These are phyloP conservation scores for Tuber calosporum DNA, from an alignment of 495 filamentous ascomycete species.

Conservation along the genomic window DNA sequence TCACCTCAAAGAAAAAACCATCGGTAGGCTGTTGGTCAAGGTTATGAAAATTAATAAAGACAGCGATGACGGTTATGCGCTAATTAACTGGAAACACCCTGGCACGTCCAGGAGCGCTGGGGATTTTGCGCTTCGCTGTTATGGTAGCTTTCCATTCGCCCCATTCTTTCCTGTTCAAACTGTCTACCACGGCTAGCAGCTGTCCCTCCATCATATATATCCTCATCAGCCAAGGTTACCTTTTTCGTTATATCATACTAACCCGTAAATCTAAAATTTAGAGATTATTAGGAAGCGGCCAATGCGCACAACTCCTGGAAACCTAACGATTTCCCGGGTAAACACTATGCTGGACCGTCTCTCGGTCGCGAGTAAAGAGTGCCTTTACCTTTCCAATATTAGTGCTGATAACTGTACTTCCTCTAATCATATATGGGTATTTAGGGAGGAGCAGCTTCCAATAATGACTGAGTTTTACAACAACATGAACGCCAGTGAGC, in stretches of 20 bases:
- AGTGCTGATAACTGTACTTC: background rate
- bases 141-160: conserved; percentile 27
- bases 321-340: conserved; percentile 79
- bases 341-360: conserved; percentile 80
- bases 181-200: background rate
- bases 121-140: conserved; percentile 85
- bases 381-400: background rate
- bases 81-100: conserved; percentile 92
- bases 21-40: conserved; percentile 79
- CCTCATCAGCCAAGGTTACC: background rate
- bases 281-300: conserved; percentile 80
- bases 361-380: conserved; percentile 65
- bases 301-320: conserved; percentile 64
- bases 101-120: conserved; percentile 64
- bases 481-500: conserved; percentile 84
- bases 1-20: conserved; percentile 84
- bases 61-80: conserved; percentile 74
- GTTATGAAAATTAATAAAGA: conserved; percentile 88
- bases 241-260: conserved; percentile 2
- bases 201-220: background rate
- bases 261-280: conserved; percentile 9
- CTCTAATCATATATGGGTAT: conserved; percentile 11
- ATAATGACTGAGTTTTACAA: conserved; percentile 79
- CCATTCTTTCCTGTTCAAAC: background rate
- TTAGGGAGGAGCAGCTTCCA: conserved; percentile 59